Base-by-base conservation (phyloP, 805 yeast genomes). In the Grigorovia jiainica region DNA sequence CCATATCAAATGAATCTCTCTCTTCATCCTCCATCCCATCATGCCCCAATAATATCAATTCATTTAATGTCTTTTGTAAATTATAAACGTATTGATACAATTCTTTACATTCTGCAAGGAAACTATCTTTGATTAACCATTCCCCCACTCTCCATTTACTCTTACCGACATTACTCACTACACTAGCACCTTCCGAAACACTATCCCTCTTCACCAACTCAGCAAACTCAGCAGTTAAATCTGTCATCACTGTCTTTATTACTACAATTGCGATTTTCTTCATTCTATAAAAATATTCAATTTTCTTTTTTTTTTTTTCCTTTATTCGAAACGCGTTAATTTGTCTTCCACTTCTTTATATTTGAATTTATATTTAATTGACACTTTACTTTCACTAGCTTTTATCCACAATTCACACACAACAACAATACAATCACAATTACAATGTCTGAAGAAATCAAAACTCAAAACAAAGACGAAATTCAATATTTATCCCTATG, bases 401-500 rank as follows among this genome's bases (percentile, higher is more conserved):
- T 29, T n/a, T 33, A 33, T 6, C 3, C 24, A 18, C 36, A 19
- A 18, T 18, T 33, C n/a, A 5, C 13, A 13, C 11, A 20, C 9
- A 33, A 19, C 7, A 6, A 11, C 13, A 33, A 18, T n/a, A 11
- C 10, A 9, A 27, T 21, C 10, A 36, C 13, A 18, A 35, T 21
- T 21, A 11, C 18, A 17, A 29, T 13, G 18, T 27, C 13, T 15
- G 15, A 25, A 24, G n/a, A 5, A 24, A 34, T n/a, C 21, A 24
- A 35, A 18, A 20, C 15, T 21, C 33, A 16, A 7, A 48, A 45
- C 41, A 24, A 13, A 23, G 87, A 83, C 49, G 98, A 92, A 63
- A 82, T 78, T 53, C 92, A 89, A 13, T 92, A 92, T 59, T 73
- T 92, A 34, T 89, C 85, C 49, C 72, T 92, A 36, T 86, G 97